Conservation (phyloP, 1,284 basidiomycete genomes). For the Leccinum ambiguum region DNA sequence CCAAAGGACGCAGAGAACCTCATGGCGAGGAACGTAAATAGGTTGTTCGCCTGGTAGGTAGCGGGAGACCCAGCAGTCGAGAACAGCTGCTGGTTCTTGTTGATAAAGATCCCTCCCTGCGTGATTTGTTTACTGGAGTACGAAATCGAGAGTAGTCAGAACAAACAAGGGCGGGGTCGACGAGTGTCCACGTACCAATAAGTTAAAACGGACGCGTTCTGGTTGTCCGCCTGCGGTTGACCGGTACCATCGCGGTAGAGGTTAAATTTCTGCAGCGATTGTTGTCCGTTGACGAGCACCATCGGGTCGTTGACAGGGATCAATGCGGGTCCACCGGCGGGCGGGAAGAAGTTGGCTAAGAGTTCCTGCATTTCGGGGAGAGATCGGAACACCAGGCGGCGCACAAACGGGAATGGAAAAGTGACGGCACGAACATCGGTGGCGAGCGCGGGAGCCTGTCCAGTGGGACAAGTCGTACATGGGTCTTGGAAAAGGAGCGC, state of each 20-base stretch:
- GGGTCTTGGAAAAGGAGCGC: constrained; percentile 25
- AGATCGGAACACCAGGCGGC: background rate
- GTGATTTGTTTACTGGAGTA: constrained; percentile 22
- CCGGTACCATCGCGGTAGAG: constrained; percentile 29
- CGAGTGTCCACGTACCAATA: constrained; percentile 22
- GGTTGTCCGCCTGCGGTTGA: constrained; percentile 24
- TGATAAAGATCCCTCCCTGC: constrained; percentile 28
- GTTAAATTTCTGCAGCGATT: constrained; percentile 27
- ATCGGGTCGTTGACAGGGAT: constrained; percentile 29
- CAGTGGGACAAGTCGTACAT: constrained; percentile 25
- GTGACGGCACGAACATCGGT: constrained; percentile 22
- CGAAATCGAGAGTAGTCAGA: background rate
- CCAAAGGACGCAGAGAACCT: constrained; percentile 27
- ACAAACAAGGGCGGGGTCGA: background rate
- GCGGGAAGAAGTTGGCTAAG: constrained; percentile 25
- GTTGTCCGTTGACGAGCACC: constrained; percentile 27
- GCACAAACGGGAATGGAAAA: background rate
- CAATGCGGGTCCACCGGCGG: constrained; percentile 25
- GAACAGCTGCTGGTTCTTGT: constrained; percentile 22
- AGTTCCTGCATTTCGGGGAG: constrained; percentile 20
- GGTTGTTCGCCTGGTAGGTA: constrained; percentile 18
- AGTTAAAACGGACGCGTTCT: constrained; percentile 22
- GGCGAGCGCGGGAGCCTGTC: constrained; percentile 22
- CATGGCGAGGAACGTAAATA: constrained; percentile 31
- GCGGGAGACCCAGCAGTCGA: constrained; percentile 22